Percentiles rank a stretch among this genome's conserved stretches.
phyloP scores from a whole-genome alignment of 352 stramenopile genomes.

The Thraustotheca clavata region DNA sequence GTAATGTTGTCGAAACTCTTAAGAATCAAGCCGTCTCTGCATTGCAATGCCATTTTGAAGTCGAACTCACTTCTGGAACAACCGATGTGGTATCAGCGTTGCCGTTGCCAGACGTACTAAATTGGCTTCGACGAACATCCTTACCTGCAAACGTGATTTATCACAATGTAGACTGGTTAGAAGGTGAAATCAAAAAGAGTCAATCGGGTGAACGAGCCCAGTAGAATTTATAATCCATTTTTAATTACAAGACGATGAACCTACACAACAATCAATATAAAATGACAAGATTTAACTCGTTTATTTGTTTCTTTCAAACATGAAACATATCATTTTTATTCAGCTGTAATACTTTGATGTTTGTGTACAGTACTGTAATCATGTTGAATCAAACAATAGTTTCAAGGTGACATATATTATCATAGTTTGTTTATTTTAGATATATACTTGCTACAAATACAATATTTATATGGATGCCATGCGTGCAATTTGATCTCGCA shows the following conservation, averaged over 20 bases:
- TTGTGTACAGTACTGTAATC: too few relatives aligned
- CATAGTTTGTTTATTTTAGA: too few relatives aligned
- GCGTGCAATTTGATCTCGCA: too few relatives aligned
- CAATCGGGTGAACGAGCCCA: background rate
- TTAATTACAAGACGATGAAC: background rate
- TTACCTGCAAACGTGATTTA: conserved; percentile 61
- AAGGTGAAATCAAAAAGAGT: conserved; percentile 57
- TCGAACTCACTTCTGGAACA: conserved; percentile 65
- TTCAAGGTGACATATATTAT: too few relatives aligned
- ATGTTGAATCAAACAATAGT: too few relatives aligned
- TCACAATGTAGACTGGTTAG: conserved; percentile 58
- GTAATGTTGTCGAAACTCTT: conserved; percentile 42
- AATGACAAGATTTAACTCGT: too few relatives aligned
- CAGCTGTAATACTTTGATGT: too few relatives aligned
- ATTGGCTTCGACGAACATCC: conserved; percentile 59
- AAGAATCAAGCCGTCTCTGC: conserved; percentile 40
- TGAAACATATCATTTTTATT: too few relatives aligned
- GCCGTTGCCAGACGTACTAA: conserved; percentile 43
- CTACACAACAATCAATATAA: too few relatives aligned
- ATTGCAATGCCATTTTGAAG: conserved; percentile 56
- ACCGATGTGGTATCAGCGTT: conserved; percentile 75
- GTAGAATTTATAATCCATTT: background rate
- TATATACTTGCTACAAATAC: too few relatives aligned
- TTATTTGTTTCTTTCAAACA: too few relatives aligned
- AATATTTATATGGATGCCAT: too few relatives aligned